Evolutionary conservation across 768 basidiomycete genomes (phyloP), one percentile per base, ranked within the genome.

Genomic region (Suillus lakei): DNA sequence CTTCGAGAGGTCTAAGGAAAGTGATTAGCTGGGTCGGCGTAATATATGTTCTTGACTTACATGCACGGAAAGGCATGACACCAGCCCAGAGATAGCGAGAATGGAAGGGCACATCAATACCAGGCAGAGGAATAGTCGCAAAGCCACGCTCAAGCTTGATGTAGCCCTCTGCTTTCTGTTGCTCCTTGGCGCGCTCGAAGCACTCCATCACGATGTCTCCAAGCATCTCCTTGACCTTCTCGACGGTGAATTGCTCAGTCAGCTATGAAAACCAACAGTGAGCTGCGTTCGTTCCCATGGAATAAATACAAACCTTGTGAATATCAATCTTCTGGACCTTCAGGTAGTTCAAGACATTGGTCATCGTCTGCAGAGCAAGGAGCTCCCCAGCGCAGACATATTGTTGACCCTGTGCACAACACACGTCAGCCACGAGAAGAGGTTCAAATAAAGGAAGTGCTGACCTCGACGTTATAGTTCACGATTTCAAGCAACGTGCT

Each of bases 41-140:
- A 66, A 53, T 32, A 5, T 21, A 30, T 28, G 15, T 61, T 54
- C 53, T 21, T 60, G 28, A 86, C 92, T 80, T 74, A 95, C 93
- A 98, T 64, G 95, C 93, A 70, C 96, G 89, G 93, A 98, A 97
- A 12, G 96, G 94, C 89, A 97, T 85, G 34, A 98, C 96, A 74
- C 96, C 96, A 18, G 96, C 96, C 98, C 98, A 99, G 44, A 99
- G 86, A 79, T 99, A 99, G 66, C 96, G 92, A 4, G 98, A 99
- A 78, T 99, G 98, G 93, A 99, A 99, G 5, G 98, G 98, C 1
- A 99, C 98, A 72, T 99, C 98, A 71, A 99, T 98, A 67, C 97
- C 97, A 44, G 96, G 94, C 44, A 97, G 85, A 48, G 95, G 95
- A 64, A 96, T 96, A 23, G 95, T 96, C 0, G 97, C 97, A 71